These are phyloP conservation scores for Ogataea nitratoaversa DNA, from an alignment of 805 yeast species.

Conservation along the genomic window DNA sequence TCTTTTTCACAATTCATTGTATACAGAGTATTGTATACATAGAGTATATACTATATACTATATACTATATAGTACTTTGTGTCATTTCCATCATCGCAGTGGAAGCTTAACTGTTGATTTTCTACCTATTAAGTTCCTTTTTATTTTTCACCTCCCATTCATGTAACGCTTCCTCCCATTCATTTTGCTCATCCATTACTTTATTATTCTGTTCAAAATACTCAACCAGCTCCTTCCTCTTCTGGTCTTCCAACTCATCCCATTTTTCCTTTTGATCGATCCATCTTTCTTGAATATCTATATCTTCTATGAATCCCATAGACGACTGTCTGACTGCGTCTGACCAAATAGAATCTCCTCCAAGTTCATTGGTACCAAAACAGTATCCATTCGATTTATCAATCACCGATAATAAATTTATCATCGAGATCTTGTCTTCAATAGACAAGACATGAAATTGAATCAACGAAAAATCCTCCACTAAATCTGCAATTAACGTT, in stretches of 20 bases:
- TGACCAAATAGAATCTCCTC: conserved; percentile 98
- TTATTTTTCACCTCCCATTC: conserved; percentile 47
- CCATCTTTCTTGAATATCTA: conserved; percentile 95
- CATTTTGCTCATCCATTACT: conserved; percentile 56
- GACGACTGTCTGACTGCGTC: conserved; percentile 82
- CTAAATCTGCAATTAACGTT: conserved; percentile 72
- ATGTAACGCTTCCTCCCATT: conserved; percentile 62
- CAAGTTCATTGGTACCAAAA: conserved; percentile 88
- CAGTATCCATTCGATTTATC: conserved; percentile 94
- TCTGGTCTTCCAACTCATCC: conserved; percentile 58
- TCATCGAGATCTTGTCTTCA: conserved; percentile 92
- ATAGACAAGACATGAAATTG: conserved; percentile 85
- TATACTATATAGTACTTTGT: too few species aligned
- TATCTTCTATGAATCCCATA: conserved; percentile 45
- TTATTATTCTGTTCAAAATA: conserved; percentile 31
- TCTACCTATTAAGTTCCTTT: neutral
- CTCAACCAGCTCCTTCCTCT: conserved; percentile 35
- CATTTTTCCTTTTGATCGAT: conserved; percentile 75
- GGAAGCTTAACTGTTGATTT: neutral
- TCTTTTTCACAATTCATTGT: too few species aligned
- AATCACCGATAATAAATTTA: conserved; percentile 64
- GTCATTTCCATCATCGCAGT: too few species aligned
- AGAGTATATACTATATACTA: too few species aligned
- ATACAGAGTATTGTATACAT: too few species aligned
- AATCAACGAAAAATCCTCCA: conserved; percentile 83